Conservation (phyloP, 2,329 filamentous ascomycete species). For the Tolypocladium capitatum region DNA sequence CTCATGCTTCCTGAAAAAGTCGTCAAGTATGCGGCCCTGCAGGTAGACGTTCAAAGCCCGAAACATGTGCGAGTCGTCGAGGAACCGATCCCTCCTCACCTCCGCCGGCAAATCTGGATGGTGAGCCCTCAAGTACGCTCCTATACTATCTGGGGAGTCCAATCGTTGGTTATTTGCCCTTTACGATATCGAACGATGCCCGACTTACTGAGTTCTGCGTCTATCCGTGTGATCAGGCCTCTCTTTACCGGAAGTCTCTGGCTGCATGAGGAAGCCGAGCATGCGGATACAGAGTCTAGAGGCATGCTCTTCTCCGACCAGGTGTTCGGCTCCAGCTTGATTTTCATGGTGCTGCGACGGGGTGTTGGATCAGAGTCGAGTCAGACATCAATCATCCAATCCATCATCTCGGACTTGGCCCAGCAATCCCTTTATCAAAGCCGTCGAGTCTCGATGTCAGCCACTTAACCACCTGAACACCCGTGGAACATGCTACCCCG, state of each 20-base stretch:
- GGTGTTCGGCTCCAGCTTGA: no score
- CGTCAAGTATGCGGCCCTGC: constrained; percentile 6
- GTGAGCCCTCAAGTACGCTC: neutral
- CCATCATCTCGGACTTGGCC: neutral
- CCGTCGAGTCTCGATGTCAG: neutral
- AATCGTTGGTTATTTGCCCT: neutral
- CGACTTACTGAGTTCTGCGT: neutral
- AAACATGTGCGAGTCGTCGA: constrained; percentile 5
- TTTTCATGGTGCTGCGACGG: neutral
- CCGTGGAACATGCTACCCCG: neutral
- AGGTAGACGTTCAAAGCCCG: neutral
- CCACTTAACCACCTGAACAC: neutral
- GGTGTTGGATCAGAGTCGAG: no score
- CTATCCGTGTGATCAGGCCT: no score
- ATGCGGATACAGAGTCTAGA: neutral
- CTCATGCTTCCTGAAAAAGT: constrained; percentile 7
- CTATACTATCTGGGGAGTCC: neutral
- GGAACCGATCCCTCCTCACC: neutral
- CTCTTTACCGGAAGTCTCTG: neutral
- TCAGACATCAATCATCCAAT: no score
- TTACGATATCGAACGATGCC: neutral
- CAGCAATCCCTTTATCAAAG: neutral
- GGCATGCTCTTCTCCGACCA: neutral
- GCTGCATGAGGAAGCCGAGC: neutral
- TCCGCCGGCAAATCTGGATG: neutral